Evolutionary conservation across 164 flowering plant genomes (phyloP).

Genomic region (Chimonanthus salicifolius): DNA sequence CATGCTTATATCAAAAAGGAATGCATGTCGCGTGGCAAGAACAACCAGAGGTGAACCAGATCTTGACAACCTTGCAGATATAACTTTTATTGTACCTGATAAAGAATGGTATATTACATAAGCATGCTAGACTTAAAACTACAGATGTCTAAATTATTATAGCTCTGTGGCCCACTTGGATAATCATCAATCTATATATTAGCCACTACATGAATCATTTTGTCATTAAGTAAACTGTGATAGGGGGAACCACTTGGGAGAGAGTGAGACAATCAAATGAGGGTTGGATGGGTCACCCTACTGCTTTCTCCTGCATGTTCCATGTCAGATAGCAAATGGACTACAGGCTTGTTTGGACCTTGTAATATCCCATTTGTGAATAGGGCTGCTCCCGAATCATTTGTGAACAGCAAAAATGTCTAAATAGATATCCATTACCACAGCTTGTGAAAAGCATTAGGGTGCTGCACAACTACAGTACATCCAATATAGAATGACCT

Average conservation of each 20-base stretch:
- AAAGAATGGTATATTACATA: slow-evolving; percentile 4
- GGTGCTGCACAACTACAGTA: background rate
- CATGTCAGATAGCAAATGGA: background rate
- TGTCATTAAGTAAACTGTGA: background rate
- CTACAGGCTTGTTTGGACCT: background rate
- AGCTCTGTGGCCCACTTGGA: background rate
- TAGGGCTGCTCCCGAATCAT: too few species aligned
- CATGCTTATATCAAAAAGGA: slow-evolving; percentile 79
- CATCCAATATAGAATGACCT: background rate
- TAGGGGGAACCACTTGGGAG: background rate
- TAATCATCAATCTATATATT: background rate
- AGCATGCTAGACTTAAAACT: background rate
- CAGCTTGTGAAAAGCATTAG: background rate
- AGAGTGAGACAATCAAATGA: background rate
- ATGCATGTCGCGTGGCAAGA: slow-evolving; percentile 93
- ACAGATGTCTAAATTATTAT: background rate
- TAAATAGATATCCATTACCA: background rate
- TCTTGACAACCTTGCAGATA: slow-evolving; percentile 85
- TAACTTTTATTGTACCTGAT: slow-evolving; percentile 82
- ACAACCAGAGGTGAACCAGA: slow-evolving; percentile 93
- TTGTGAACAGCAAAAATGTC: background rate
- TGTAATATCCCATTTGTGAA: background rate
- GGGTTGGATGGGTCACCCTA: background rate
- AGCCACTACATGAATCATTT: background rate
- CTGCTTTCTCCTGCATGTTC: background rate